Evolutionary conservation across 441 rosid species (phyloP).

Genomic region (Melastoma candidum): DNA sequence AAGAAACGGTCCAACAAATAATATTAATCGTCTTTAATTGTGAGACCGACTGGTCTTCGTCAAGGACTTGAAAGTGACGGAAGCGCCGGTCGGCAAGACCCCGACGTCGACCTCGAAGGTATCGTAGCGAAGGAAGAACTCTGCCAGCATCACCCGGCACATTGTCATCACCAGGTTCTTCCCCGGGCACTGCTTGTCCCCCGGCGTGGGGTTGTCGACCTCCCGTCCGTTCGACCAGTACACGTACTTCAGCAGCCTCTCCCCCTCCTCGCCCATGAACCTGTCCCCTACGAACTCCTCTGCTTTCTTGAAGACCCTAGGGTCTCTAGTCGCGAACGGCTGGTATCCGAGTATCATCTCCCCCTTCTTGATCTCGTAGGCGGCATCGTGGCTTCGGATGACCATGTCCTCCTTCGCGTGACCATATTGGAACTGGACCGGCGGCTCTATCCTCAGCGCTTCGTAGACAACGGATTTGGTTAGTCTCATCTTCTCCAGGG

Average conservation of each 20-base stretch:
- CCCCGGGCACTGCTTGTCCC: slow-evolving; percentile 28
- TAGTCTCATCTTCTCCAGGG: slow-evolving; percentile 30
- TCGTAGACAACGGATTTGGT: slow-evolving; percentile 43
- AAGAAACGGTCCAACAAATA: too few relatives aligned
- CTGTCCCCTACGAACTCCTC: slow-evolving; percentile 32
- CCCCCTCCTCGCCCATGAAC: slow-evolving; percentile 30
- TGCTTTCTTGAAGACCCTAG: slow-evolving; percentile 32
- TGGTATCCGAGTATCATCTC: slow-evolving; percentile 45
- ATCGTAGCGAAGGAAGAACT: slow-evolving; percentile 29
- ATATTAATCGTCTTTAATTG: too few relatives aligned
- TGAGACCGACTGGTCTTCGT: slow-evolving; percentile 13
- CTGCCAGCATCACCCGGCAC: slow-evolving; percentile 21
- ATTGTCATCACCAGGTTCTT: slow-evolving; percentile 24
- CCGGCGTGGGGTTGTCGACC: slow-evolving; percentile 19
- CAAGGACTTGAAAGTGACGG: slow-evolving; percentile 22
- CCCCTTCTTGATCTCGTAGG: slow-evolving; percentile 37
- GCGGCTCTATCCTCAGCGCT: slow-evolving; percentile 38
- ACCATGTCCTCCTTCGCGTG: slow-evolving; percentile 33
- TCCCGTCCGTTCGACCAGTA: slow-evolving; percentile 32
- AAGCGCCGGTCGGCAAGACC: slow-evolving; percentile 6
- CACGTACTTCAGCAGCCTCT: slow-evolving; percentile 25
- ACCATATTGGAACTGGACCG: slow-evolving; percentile 34
- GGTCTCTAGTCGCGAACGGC: slow-evolving; percentile 42
- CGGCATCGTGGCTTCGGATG: slow-evolving; percentile 40
- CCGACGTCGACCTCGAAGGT: slow-evolving; percentile 19